These are phyloP conservation scores for Xylaria sp. DNA, from an alignment of 2,329 filamentous ascomycete genomes.

Conservation along the genomic window DNA sequence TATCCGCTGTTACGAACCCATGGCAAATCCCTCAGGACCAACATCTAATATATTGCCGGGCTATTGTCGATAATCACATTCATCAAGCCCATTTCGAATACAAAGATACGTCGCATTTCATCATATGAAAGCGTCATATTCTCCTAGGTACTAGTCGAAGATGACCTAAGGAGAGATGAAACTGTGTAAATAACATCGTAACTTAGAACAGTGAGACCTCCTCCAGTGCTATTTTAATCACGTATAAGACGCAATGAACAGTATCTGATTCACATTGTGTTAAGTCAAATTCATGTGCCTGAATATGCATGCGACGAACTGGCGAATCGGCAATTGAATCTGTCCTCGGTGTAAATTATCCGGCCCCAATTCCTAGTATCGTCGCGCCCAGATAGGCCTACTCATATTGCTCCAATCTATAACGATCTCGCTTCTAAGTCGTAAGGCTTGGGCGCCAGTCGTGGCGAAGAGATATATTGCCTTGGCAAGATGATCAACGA, in stretches of 20 bases:
- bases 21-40: too few species aligned
- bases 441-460: not conserved
- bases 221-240: not conserved
- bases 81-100: too few species aligned
- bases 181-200: not conserved
- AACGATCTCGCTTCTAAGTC: not conserved
- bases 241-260: not conserved
- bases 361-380: conserved; percentile 14
- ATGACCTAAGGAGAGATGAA: not conserved
- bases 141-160: too few species aligned
- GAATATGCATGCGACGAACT: conserved; percentile 2
- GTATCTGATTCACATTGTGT: not conserved
- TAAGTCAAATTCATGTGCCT: not conserved
- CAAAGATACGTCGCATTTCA: too few species aligned
- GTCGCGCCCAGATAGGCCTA: conserved; percentile 22
- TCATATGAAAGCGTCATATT: too few species aligned
- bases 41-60: too few species aligned
- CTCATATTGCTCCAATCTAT: conserved; percentile 30
- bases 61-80: too few species aligned
- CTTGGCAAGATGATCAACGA: conserved; percentile 18
- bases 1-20: too few species aligned
- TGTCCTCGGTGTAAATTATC: conserved; percentile 28
- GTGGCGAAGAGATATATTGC: conserved; percentile 17
- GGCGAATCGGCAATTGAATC: conserved; percentile 26
- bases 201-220: not conserved